A percentile compares a stretch with the other conserved stretches of the same genome.
Evolutionary conservation across 2,329 filamentous ascomycete genomes (phyloP).

Genomic region (Nigrograna mackinnonii): DNA sequence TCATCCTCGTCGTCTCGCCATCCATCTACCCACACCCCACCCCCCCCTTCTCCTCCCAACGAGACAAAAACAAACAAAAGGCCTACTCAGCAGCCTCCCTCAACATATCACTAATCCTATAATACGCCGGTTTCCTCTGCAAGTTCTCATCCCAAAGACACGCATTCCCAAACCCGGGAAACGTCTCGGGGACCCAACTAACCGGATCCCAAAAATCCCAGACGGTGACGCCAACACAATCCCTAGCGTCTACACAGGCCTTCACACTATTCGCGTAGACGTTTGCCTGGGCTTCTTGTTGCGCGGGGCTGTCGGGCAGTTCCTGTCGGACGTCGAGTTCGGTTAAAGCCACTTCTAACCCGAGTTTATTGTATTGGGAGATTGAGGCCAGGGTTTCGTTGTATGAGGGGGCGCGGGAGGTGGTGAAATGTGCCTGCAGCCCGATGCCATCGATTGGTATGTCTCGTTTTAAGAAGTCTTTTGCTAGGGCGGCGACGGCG

Average conservation of each 20-base stretch:
- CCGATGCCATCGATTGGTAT: slow-evolving; percentile 64
- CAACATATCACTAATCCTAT: slow-evolving; percentile 31
- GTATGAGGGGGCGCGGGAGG: slow-evolving; percentile 55
- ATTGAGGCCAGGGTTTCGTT: slow-evolving; percentile 51
- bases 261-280: slow-evolving; percentile 48
- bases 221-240: slow-evolving; percentile 44
- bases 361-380: slow-evolving; percentile 54
- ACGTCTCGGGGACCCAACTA: slow-evolving; percentile 40
- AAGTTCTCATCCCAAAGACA: slow-evolving; percentile 30
- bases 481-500: slow-evolving; percentile 36
- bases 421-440: slow-evolving; percentile 64
- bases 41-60: too few relatives aligned
- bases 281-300: slow-evolving; percentile 50
- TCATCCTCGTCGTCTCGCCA: too few relatives aligned
- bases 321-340: slow-evolving; percentile 62
- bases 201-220: slow-evolving; percentile 49
- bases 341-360: slow-evolving; percentile 63
- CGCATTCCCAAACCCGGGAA: slow-evolving; percentile 41
- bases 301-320: slow-evolving; percentile 49
- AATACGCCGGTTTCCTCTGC: slow-evolving; percentile 39
- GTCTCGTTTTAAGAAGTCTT: slow-evolving; percentile 38
- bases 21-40: too few relatives aligned
- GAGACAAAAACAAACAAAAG: background rate
- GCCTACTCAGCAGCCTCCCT: slow-evolving; percentile 4
- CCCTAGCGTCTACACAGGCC: slow-evolving; percentile 39